Base-by-base conservation (phyloP, 768 basidiomycete species). In the Russula vinacea region DNA sequence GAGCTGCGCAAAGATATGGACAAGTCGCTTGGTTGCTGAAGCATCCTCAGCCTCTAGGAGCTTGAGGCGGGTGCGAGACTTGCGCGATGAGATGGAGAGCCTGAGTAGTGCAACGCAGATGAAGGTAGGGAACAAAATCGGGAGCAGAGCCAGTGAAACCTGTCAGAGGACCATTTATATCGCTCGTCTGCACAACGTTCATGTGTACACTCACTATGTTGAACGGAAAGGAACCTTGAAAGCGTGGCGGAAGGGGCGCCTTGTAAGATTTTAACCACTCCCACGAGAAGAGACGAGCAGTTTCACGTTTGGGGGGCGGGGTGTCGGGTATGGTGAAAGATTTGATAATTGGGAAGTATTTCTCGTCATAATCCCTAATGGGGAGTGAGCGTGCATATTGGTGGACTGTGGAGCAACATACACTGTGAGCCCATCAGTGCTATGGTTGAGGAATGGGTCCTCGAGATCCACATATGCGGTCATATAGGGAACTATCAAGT, bases 401-500 rank as follows among this genome's bases (percentile, higher is more conserved):
- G 66, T 35, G 55, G 40, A n/a, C 40, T 37, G 9, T 57, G 51
- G 37, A 51, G 33, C 17, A 44, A 71, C 83, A 24, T 73, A 88
- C 87, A 92, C 73, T 69, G 85, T 73, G 24, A 93, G 75, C 1
- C 88, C 89, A 62, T 79, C 87, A 0, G 72, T 75, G 24, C 77
- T 74, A 65, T 83, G 76, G 16, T 83, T 79, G 14, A 77, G 75
- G 72, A 92, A 93, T 0, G 84, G 80, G 73, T 95, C 89, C 65
- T 80, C 74, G 0, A 77, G 73, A 64, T 90, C 88, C 37, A 93
- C 87, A 9, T 85, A 84, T 8, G 89, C 84, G 1, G 90, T 92
- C 17, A 88, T 76, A 70, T 89, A 95, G 0, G 94, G 90, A 2
- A 96, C 93, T 0, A 92, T 92, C 3, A 77, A 62, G 69, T 95